These are phyloP conservation scores for Calonectria leucothoes DNA, from an alignment of 2,329 filamentous ascomycete genomes.

Conservation along the genomic window DNA sequence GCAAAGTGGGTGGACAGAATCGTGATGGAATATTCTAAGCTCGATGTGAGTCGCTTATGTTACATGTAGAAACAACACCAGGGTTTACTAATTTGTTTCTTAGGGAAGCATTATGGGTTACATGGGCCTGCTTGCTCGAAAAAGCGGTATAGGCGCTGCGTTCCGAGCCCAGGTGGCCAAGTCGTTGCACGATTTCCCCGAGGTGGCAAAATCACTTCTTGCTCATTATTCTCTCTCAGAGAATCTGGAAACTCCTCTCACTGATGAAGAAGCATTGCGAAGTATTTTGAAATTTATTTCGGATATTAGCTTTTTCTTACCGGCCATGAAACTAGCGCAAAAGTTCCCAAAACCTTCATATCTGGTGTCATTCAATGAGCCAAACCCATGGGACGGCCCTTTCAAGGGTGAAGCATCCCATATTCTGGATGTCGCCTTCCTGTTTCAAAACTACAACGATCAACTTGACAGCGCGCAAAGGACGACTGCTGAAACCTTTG, in stretches of 20 bases:
- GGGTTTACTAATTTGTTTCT: background rate
- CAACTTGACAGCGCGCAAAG: background rate
- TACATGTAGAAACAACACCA: background rate
- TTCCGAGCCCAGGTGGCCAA: background rate
- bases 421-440: slow-evolving; percentile 25
- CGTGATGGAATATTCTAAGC: background rate
- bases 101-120: slow-evolving; percentile 17
- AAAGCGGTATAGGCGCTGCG: background rate
- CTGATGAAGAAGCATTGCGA: slow-evolving; percentile 3
- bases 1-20: background rate
- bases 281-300: slow-evolving; percentile 12
- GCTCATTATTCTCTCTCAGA: background rate
- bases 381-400: slow-evolving; percentile 23
- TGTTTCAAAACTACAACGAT: slow-evolving; percentile 25
- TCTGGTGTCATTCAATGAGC: slow-evolving; percentile 5
- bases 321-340: slow-evolving; percentile 1
- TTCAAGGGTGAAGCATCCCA: slow-evolving; percentile 24
- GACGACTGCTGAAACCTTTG: slow-evolving; percentile 5
- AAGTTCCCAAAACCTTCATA: background rate
- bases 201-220: background rate
- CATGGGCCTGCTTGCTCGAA: background rate
- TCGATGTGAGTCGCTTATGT: background rate
- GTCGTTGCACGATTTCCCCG: background rate
- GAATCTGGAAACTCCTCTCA: too few species aligned
- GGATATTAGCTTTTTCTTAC: slow-evolving; percentile 1